phyloP scores from a whole-genome alignment of 345 rosid genomes.

The Iberis pinnata region DNA sequence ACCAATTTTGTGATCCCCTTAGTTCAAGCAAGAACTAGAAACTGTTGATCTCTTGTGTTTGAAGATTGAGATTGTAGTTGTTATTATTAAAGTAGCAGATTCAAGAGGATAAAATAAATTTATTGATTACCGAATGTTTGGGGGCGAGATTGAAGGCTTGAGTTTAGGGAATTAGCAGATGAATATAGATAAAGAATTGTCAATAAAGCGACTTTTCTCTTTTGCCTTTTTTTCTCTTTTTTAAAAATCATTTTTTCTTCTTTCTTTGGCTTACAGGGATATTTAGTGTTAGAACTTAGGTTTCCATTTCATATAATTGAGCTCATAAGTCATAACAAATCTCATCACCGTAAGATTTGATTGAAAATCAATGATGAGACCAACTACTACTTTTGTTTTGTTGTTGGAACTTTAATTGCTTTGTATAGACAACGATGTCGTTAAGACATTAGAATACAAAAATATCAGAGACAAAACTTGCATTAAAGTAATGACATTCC shows the following conservation, averaged over 20 bases:
- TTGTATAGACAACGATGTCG: background rate
- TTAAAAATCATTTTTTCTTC: background rate
- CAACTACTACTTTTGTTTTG: conserved; percentile 23
- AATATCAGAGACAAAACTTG: conserved; percentile 1
- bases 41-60: conserved; percentile 1
- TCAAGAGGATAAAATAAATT: background rate
- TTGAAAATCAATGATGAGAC: conserved; percentile 15
- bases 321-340: conserved; percentile 3
- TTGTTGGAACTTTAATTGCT: background rate
- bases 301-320: conserved; percentile 18
- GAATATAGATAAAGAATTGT: conserved; percentile 25
- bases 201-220: conserved; percentile 22
- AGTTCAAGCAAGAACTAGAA: conserved; percentile 7
- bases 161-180: conserved; percentile 27
- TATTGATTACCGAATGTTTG: conserved; percentile 20
- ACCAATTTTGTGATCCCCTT: background rate
- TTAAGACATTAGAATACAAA: conserved; percentile 11
- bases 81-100: conserved; percentile 10
- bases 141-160: conserved; percentile 32
- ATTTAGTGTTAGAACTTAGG: background rate
- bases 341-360: conserved; percentile 22
- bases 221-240: background rate
- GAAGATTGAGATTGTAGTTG: conserved; percentile 13
- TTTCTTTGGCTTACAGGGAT: background rate
- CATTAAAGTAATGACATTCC: background rate